These are phyloP conservation scores for Phytopythium aichiense DNA, from an alignment of 352 stramenopile genomes.

Conservation along the genomic window DNA sequence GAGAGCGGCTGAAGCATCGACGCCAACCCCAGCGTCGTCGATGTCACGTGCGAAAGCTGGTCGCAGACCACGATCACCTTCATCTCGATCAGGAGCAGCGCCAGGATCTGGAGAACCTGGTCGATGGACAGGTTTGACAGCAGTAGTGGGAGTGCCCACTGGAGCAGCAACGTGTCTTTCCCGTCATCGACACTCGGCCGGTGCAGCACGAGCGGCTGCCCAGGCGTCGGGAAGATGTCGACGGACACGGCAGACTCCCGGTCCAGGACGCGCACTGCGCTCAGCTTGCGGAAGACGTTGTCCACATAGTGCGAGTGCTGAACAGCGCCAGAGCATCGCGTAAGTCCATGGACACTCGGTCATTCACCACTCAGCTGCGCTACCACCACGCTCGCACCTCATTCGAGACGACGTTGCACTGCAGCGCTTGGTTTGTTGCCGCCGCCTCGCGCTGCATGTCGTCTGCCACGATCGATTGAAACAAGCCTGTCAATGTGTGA, in stretches of 20 bases:
- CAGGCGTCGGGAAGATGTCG: slow-evolving; percentile 17
- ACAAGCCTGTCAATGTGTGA: background rate
- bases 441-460: slow-evolving; percentile 16
- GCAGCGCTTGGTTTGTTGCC: background rate
- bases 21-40: slow-evolving; percentile 32
- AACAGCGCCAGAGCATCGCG: background rate
- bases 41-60: slow-evolving; percentile 35
- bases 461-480: slow-evolving; percentile 7
- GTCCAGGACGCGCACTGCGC: slow-evolving; percentile 14
- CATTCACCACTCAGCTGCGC: too few relatives aligned
- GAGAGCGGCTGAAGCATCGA: slow-evolving; percentile 41
- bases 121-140: slow-evolving; percentile 33
- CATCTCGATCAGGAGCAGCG: slow-evolving; percentile 41
- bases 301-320: slow-evolving; percentile 40
- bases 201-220: slow-evolving; percentile 16
- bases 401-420: slow-evolving; percentile 38
- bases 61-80: slow-evolving; percentile 52
- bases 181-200: slow-evolving; percentile 33
- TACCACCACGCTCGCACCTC: slow-evolving; percentile 13
- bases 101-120: slow-evolving; percentile 35
- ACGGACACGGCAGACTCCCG: slow-evolving; percentile 14
- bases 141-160: slow-evolving; percentile 42
- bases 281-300: slow-evolving; percentile 22
- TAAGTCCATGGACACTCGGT: too few relatives aligned
- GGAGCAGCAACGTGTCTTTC: slow-evolving; percentile 32